These are phyloP conservation scores for Lizanozyma gosingica DNA, from an alignment of 1,139 yeast genomes.

Conservation along the genomic window DNA sequence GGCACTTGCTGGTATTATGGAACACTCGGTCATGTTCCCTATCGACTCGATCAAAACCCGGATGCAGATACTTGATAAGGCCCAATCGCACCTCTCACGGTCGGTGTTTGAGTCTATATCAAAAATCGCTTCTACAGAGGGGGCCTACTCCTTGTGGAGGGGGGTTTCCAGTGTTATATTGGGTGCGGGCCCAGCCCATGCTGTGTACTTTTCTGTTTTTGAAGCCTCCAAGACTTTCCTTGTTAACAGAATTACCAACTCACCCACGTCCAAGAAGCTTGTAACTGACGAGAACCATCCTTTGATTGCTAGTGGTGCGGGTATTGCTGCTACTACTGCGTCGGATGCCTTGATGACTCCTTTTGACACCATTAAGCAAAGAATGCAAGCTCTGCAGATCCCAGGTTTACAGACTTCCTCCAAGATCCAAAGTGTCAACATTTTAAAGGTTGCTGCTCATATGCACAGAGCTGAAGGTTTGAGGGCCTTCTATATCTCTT, in stretches of 20 bases:
- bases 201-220: slow-evolving; percentile 93
- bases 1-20: slow-evolving; percentile 98
- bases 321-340: slow-evolving; percentile 89
- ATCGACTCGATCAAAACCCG: slow-evolving; percentile 92
- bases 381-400: slow-evolving; percentile 30
- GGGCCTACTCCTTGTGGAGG: slow-evolving; percentile 84
- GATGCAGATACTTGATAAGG: slow-evolving; percentile 64
- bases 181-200: slow-evolving; percentile 99
- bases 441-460: slow-evolving; percentile 28
- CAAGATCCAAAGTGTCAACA: slow-evolving; percentile 10
- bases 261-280: slow-evolving; percentile 19
- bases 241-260: slow-evolving; percentile 31
- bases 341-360: slow-evolving; percentile 66
- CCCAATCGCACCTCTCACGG: slow-evolving; percentile 27
- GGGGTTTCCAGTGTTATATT: slow-evolving; percentile 89
- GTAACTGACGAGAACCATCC: slow-evolving; percentile 69
- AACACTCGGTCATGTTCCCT: slow-evolving; percentile 95
- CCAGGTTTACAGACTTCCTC: background rate
- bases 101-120: slow-evolving; percentile 54
- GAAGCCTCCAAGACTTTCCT: slow-evolving; percentile 67
- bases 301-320: slow-evolving; percentile 74
- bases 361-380: slow-evolving; percentile 87
- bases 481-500: slow-evolving; percentile 78
- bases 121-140: slow-evolving; percentile 79
- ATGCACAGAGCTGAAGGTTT: slow-evolving; percentile 74